A percentile compares a stretch with the other conserved stretches of the same genome.
phyloP scores from a whole-genome alignment of 768 basidiomycete species.

The Glaciozyma martinii region DNA sequence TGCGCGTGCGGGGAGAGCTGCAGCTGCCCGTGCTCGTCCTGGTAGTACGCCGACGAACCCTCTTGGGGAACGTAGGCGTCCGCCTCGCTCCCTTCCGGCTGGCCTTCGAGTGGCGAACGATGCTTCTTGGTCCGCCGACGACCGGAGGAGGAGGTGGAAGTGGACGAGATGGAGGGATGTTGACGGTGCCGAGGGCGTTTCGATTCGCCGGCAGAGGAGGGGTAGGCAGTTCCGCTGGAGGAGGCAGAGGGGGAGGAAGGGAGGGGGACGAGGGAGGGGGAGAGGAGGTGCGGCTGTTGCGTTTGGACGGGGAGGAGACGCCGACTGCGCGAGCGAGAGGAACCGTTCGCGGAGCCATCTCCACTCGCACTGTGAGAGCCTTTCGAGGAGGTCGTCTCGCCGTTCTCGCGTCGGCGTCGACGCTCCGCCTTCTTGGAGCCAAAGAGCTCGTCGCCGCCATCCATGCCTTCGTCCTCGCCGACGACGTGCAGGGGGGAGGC shows the following conservation, averaged over 20 bases:
- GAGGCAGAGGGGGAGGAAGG: not conserved
- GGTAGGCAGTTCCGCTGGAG: not conserved
- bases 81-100: not conserved
- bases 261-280: not conserved
- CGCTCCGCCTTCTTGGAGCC: not conserved
- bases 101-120: not conserved
- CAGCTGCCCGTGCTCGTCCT: constrained; percentile 12
- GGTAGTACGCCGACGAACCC: not conserved
- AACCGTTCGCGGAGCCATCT: not conserved
- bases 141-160: constrained; percentile 4
- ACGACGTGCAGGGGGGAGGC: not conserved
- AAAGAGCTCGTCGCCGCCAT: not conserved
- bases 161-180: constrained; percentile 1
- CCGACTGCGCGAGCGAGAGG: not conserved
- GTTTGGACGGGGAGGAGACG: not conserved
- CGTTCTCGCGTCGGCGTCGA: not conserved
- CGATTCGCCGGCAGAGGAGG: not conserved
- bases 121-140: not conserved
- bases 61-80: not conserved
- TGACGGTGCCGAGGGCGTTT: not conserved
- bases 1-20: not conserved
- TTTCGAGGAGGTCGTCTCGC: not conserved
- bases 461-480: not conserved
- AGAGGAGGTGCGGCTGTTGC: not conserved
- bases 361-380: not conserved